Percentiles rank a stretch among this genome's conserved stretches.
phyloP scores from a whole-genome alignment of 805 yeast species.

The Suhomyces xylopsoci region DNA sequence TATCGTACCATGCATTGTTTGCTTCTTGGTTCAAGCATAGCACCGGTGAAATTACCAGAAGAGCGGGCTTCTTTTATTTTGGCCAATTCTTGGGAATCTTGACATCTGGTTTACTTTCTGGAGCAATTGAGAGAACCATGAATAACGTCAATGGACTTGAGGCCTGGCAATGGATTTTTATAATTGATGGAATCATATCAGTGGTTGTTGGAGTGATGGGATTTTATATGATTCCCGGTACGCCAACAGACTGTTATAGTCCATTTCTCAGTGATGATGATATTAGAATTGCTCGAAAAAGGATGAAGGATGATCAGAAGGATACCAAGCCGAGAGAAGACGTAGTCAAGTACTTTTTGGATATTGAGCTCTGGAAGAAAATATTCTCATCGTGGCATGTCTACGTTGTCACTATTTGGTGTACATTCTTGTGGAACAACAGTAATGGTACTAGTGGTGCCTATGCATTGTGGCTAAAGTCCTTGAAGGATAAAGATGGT shows the following conservation, averaged over 20 bases:
- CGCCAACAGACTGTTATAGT: slow-evolving; percentile 41
- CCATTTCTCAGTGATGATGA: slow-evolving; percentile 55
- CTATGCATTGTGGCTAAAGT: slow-evolving; percentile 37
- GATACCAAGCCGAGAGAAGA: slow-evolving; percentile 14
- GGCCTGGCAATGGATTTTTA: slow-evolving; percentile 25
- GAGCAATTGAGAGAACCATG: slow-evolving; percentile 10
- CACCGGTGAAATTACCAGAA: slow-evolving; percentile 44
- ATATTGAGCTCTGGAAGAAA: slow-evolving; percentile 23
- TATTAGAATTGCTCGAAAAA: slow-evolving; percentile 47
- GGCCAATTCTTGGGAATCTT: slow-evolving; percentile 31
- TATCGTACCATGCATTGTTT: slow-evolving; percentile 10
- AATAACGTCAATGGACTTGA: slow-evolving; percentile 1
- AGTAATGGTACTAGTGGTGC: slow-evolving; percentile 49
- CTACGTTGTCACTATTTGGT: slow-evolving; percentile 21
- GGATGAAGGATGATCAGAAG: slow-evolving; percentile 19
- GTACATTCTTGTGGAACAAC: slow-evolving; percentile 24
- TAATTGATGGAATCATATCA: slow-evolving; percentile 22
- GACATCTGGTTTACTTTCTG: slow-evolving; percentile 28
- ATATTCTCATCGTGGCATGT: slow-evolving; percentile 32
- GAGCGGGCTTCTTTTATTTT: slow-evolving; percentile 26
- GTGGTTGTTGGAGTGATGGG: slow-evolving; percentile 19
- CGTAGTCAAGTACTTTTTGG: slow-evolving; percentile 19
- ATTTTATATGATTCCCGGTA: slow-evolving; percentile 22
- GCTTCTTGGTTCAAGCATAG: slow-evolving; percentile 53
- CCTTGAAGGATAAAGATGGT: slow-evolving; percentile 12